Evolutionary conservation across 1,139 yeast species (phyloP).

Genomic region (Protomyces inundatus): DNA sequence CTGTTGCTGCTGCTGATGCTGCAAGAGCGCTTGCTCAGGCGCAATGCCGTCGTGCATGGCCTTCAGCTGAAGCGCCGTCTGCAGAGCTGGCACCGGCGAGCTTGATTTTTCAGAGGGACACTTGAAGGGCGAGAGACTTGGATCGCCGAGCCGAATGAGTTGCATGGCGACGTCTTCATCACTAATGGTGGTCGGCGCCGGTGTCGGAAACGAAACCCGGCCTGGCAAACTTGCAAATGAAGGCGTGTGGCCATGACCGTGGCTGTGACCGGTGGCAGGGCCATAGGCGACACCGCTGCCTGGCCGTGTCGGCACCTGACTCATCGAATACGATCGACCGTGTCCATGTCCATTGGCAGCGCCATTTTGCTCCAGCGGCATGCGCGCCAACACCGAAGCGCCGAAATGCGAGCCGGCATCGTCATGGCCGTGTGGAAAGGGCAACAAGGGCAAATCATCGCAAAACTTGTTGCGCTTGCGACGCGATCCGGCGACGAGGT

Average conservation of each 20-base stretch:
- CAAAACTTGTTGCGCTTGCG: slow-evolving; percentile 27
- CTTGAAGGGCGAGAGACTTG: slow-evolving; percentile 20
- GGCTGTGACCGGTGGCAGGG: slow-evolving; percentile 2
- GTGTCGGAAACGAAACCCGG: slow-evolving; percentile 24
- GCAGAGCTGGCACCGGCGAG: slow-evolving; percentile 13
- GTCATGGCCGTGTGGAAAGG: slow-evolving; percentile 3
- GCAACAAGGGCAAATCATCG: slow-evolving; percentile 15
- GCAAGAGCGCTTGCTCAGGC: neutral
- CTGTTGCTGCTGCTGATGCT: neutral
- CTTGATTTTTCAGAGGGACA: slow-evolving; percentile 12
- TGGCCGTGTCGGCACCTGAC: neutral
- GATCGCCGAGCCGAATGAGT: slow-evolving; percentile 28
- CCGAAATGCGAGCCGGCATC: neutral
- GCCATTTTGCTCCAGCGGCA: slow-evolving; percentile 4
- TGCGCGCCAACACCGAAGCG: neutral
- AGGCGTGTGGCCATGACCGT: slow-evolving; percentile 3
- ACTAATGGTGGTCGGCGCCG: slow-evolving; percentile 27
- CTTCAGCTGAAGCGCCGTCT: slow-evolving; percentile 14
- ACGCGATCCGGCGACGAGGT: slow-evolving; percentile 23
- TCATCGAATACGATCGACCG: neutral
- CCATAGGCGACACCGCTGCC: neutral
- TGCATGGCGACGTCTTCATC: slow-evolving; percentile 29
- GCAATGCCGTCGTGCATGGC: slow-evolving; percentile 11
- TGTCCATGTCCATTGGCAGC: neutral
- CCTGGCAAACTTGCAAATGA: slow-evolving; percentile 14